These are phyloP conservation scores for Tubosaeta sp. DNA, from an alignment of 768 basidiomycete species.

Conservation along the genomic window DNA sequence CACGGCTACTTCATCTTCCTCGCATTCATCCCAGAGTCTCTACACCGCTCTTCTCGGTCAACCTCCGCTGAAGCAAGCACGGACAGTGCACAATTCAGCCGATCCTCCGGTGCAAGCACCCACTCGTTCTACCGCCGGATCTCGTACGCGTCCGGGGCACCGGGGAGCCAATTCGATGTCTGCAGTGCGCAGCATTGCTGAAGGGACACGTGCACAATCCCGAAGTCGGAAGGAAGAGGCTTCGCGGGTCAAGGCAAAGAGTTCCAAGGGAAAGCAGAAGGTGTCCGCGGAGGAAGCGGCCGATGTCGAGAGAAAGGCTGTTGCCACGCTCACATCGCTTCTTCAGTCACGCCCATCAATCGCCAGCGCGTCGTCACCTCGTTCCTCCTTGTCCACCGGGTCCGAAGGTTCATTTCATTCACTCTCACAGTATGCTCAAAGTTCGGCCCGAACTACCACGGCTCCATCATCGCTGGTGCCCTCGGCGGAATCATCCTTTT, in stretches of 20 bases:
- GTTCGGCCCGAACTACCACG: slow-evolving; percentile 53
- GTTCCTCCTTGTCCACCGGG: slow-evolving; percentile 64
- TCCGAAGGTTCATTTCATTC: slow-evolving; percentile 66
- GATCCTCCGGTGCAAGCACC: slow-evolving; percentile 62
- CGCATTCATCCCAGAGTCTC: slow-evolving; percentile 52
- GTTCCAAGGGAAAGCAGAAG: slow-evolving; percentile 51
- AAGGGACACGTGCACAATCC: slow-evolving; percentile 44
- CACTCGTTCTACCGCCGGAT: slow-evolving; percentile 33
- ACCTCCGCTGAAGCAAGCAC: slow-evolving; percentile 69
- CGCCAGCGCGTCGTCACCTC: slow-evolving; percentile 60
- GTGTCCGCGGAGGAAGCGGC: slow-evolving; percentile 30
- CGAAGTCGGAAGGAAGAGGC: slow-evolving; percentile 40
- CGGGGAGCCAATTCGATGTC: slow-evolving; percentile 10
- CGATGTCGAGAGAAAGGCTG: slow-evolving; percentile 78
- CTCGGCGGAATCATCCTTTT: slow-evolving; percentile 39
- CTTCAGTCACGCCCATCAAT: slow-evolving; percentile 63
- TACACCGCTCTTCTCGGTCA: slow-evolving; percentile 74
- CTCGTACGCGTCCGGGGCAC: slow-evolving; percentile 21
- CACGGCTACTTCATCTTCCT: slow-evolving; percentile 32
- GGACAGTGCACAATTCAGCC: slow-evolving; percentile 71
- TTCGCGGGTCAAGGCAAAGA: slow-evolving; percentile 32
- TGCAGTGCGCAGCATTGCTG: slow-evolving; percentile 41
- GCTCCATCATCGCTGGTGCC: slow-evolving; percentile 37
- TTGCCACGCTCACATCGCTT: slow-evolving; percentile 72
- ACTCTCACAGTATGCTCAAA: slow-evolving; percentile 62